Base-by-base conservation (phyloP, 2,329 filamentous ascomycete species). In the Paraphaeosphaeria minitans region DNA sequence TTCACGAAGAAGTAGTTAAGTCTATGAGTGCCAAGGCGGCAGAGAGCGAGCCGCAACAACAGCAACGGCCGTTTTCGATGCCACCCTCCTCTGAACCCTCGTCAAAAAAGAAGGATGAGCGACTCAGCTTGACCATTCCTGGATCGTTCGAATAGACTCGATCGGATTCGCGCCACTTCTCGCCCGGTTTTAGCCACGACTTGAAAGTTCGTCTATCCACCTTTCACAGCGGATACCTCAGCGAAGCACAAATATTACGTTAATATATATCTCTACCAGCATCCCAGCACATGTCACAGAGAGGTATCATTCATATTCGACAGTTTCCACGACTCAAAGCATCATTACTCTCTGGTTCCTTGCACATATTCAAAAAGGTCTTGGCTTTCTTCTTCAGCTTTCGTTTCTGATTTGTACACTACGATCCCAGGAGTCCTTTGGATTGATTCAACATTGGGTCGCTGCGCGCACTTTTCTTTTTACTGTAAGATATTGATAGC, bases 101-200 rank as follows among this genome's bases (percentile, higher is more conserved):
- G 33, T 55, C 62, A 27, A 64, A 60, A 56, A 74, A 71, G 57
- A 74, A 71, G 64, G 73, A 75, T 3, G 72, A 74, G 22, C 58
- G 75, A 12, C 56, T 77, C 3, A 76, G 73, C 55, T 48, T 77
- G 52, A 68, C 67, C 22, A 77, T 77, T 37, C 75, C 73, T 0
- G 74, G 75, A 3, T 59, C 70, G 6, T 75, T 75, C 51, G 63
- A 71, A 12, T 68, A 61, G 55, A 33, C 22, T 29, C 13, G 3
- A 4, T 37, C 19, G 14, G 21, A 19, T 16, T 3, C 22, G 6
- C 24, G 12, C 31, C 13, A 16, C 21, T 22, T 47, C 31, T 29
- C 14, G n/a, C 27, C 49, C 41, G 19, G 22, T 22, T 43, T 19
- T 13, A 43, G n/a, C 41, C 21, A 22, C 41, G 24, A 46, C 43